These are phyloP conservation scores for Flaveria sonorensis DNA, from an alignment of 129 eudicot species.

Conservation along the genomic window DNA sequence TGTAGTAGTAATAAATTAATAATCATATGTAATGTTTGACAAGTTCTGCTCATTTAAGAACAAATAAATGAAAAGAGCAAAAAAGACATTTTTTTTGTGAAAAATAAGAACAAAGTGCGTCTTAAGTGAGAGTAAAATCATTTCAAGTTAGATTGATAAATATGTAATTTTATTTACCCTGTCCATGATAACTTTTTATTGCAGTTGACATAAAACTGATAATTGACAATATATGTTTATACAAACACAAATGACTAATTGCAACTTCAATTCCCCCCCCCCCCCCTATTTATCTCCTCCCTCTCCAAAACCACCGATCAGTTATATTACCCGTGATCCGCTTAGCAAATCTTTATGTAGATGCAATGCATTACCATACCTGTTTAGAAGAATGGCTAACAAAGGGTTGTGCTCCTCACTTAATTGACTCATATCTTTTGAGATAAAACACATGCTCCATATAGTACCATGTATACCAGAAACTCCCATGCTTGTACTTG, in stretches of 20 bases:
- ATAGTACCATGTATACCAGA: slow-evolving; percentile 70
- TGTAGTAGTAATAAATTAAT: background rate
- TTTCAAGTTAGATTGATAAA: background rate
- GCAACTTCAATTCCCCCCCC: background rate
- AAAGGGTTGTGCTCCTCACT: slow-evolving; percentile 66
- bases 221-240: background rate
- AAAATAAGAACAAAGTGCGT: background rate
- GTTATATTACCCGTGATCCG: background rate
- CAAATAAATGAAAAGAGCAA: background rate
- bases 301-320: background rate
- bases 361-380: slow-evolving; percentile 47
- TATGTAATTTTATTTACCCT: background rate
- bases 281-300: too few species aligned
- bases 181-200: background rate
- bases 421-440: slow-evolving; percentile 50
- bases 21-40: background rate
- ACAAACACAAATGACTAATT: background rate
- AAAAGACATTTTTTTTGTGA: background rate
- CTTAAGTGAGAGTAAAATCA: background rate
- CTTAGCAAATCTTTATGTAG: background rate
- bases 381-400: slow-evolving; percentile 81
- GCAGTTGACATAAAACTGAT: slow-evolving; percentile 5
- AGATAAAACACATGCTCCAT: slow-evolving; percentile 99
- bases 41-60: background rate
- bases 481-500: slow-evolving; percentile 40